Conservation (phyloP, 345 rosid species). For the Arabis alpina region DNA sequence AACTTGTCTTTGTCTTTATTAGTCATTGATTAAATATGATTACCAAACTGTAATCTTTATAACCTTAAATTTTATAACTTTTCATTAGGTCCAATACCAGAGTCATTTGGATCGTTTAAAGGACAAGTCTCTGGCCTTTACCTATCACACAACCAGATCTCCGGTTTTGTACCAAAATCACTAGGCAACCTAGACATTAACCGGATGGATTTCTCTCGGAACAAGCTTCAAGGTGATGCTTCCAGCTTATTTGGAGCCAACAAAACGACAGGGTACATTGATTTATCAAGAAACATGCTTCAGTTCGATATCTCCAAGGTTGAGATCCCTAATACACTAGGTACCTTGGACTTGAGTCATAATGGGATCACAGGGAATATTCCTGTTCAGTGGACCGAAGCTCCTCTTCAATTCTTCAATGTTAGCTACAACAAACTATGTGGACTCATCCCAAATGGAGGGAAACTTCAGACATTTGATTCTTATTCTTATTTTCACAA, state of each 20-base stretch:
- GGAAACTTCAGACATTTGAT: conserved; percentile 63
- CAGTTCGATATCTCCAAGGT: conserved; percentile 61
- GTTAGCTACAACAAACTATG: conserved; percentile 80
- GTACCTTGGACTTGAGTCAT: conserved; percentile 62
- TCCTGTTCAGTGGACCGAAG: conserved; percentile 51
- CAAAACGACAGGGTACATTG: conserved; percentile 49
- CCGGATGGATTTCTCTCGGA: conserved; percentile 64
- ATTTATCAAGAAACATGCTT: conserved; percentile 67
- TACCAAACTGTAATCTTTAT: too few relatives aligned
- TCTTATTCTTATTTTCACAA: conserved; percentile 60
- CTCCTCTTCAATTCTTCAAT: conserved; percentile 52
- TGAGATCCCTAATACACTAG: conserved; percentile 48
- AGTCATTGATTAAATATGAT: too few relatives aligned
- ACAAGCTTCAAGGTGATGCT: conserved; percentile 66
- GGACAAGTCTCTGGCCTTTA: conserved; percentile 44
- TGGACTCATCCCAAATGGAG: conserved; percentile 69
- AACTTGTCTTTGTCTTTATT: background rate
- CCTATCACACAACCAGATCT: conserved; percentile 71
- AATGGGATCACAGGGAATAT: conserved; percentile 67
- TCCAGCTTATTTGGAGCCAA: conserved; percentile 63
- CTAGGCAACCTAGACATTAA: conserved; percentile 54
- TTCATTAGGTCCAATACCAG: conserved; percentile 55
- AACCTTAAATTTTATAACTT: too few relatives aligned
- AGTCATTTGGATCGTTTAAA: conserved; percentile 56
- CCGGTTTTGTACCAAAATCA: conserved; percentile 63